phyloP scores from a whole-genome alignment of 495 filamentous ascomycete species.

The Penicillium pulvis region DNA sequence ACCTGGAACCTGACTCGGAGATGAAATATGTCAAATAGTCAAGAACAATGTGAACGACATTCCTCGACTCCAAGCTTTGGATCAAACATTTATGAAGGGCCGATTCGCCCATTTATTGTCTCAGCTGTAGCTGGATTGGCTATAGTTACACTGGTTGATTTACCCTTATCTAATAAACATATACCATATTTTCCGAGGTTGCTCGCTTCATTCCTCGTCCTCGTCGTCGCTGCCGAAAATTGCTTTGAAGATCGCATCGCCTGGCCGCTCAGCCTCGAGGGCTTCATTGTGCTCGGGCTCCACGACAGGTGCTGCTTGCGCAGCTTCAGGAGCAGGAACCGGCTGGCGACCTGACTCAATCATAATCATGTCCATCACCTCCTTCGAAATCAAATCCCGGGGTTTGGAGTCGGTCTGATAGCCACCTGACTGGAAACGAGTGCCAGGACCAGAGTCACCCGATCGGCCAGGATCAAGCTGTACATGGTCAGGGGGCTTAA shows the following conservation, averaged over 20 bases:
- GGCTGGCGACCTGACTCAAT: constrained; percentile 30
- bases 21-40: background rate
- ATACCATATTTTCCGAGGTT: background rate
- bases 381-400: constrained; percentile 44
- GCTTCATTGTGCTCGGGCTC: constrained; percentile 86
- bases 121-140: constrained; percentile 3
- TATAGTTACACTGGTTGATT: constrained; percentile 2
- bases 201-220: constrained; percentile 46
- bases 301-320: constrained; percentile 38
- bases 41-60: constrained; percentile 3
- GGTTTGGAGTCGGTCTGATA: constrained; percentile 34
- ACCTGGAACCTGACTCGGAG: background rate
- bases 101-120: constrained; percentile 4
- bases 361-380: constrained; percentile 43
- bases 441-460: constrained; percentile 25
- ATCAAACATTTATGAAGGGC: constrained; percentile 11
- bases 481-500: constrained; percentile 74
- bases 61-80: constrained; percentile 5
- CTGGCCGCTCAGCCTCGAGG: constrained; percentile 75
- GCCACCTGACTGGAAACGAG: constrained; percentile 39
- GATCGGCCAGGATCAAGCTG: constrained; percentile 55
- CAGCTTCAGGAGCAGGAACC: constrained; percentile 15
- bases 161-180: background rate
- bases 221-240: constrained; percentile 91
- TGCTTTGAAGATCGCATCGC: constrained; percentile 88